phyloP scores from a whole-genome alignment of 805 yeast species.

The Kregervanrija fluxuum region DNA sequence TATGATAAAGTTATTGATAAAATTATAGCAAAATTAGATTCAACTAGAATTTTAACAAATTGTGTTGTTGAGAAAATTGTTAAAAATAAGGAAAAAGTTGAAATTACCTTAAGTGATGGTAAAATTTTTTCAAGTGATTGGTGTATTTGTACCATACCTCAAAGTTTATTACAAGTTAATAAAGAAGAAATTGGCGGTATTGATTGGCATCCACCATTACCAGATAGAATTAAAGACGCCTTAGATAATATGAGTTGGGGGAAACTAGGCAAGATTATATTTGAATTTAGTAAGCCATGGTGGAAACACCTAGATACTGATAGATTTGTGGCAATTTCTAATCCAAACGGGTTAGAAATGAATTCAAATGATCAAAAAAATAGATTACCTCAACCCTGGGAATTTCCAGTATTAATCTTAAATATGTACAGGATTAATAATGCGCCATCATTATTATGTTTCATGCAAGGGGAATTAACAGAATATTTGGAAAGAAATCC shows the following conservation, averaged over 20 bases:
- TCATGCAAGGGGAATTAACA: slow-evolving; percentile 71
- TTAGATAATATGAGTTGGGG: slow-evolving; percentile 52
- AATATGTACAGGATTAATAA: slow-evolving; percentile 46
- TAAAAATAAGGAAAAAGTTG: slow-evolving; percentile 20
- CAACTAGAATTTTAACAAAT: slow-evolving; percentile 30
- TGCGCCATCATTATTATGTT: slow-evolving; percentile 50
- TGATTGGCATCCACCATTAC: slow-evolving; percentile 49
- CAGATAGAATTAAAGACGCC: slow-evolving; percentile 34
- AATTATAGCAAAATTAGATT: slow-evolving; percentile 33
- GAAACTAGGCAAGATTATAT: slow-evolving; percentile 62
- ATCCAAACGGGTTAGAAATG: slow-evolving; percentile 19
- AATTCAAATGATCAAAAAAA: neutral
- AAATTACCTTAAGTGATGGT: slow-evolving; percentile 30
- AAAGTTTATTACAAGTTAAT: slow-evolving; percentile 50
- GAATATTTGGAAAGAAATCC: slow-evolving; percentile 48
- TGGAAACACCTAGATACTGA: slow-evolving; percentile 51
- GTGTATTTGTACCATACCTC: slow-evolving; percentile 70
- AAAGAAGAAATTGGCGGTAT: slow-evolving; percentile 37
- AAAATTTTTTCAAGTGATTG: slow-evolving; percentile 38
- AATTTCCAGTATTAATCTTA: slow-evolving; percentile 54
- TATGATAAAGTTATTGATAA: slow-evolving; percentile 46
- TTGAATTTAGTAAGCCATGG: slow-evolving; percentile 56
- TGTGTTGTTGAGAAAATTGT: slow-evolving; percentile 36
- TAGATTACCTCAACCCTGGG: slow-evolving; percentile 37
- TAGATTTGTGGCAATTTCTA: slow-evolving; percentile 39